Conservation (phyloP, 805 yeast genomes). For the Ogataea saltuana region DNA sequence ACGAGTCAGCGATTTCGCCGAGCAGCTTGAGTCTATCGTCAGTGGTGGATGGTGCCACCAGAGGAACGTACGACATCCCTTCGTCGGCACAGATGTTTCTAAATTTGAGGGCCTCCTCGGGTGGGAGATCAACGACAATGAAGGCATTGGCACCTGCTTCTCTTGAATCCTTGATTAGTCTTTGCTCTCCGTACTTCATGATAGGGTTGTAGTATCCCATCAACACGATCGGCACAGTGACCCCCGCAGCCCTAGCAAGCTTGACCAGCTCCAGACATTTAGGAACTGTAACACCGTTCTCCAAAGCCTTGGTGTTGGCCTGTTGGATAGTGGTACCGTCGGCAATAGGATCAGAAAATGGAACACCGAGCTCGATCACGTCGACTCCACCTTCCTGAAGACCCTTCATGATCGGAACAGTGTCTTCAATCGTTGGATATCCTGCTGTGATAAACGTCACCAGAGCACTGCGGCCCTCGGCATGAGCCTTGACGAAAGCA, state of each 20-base stretch:
- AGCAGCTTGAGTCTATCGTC: slow-evolving; percentile 80
- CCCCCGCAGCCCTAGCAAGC: slow-evolving; percentile 78
- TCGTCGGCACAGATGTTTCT: slow-evolving; percentile 66
- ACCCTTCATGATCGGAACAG: slow-evolving; percentile 81
- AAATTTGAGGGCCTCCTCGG: slow-evolving; percentile 92
- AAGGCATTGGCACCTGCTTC: slow-evolving; percentile 94
- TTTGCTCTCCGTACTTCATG: slow-evolving; percentile 83
- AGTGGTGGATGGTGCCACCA: slow-evolving; percentile 96
- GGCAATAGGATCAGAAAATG: slow-evolving; percentile 97
- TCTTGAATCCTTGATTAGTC: slow-evolving; percentile 74
- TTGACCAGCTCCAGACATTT: slow-evolving; percentile 70
- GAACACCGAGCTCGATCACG: slow-evolving; percentile 91
- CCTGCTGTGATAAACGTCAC: slow-evolving; percentile 95
- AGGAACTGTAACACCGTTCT: slow-evolving; percentile 75
- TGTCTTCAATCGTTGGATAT: slow-evolving; percentile 83
- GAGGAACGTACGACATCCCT: slow-evolving; percentile 84
- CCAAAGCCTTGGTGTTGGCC: slow-evolving; percentile 79
- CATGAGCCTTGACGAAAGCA: slow-evolving; percentile 36
- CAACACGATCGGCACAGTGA: slow-evolving; percentile 81
- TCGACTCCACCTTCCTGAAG: slow-evolving; percentile 96
- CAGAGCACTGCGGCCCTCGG: slow-evolving; percentile 71
- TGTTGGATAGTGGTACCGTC: slow-evolving; percentile 97
- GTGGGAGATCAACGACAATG: slow-evolving; percentile 94
- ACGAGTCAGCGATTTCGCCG: slow-evolving; percentile 88
- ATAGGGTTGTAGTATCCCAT: slow-evolving; percentile 99